Conservation (phyloP, 768 basidiomycete species). For the Cubamyces lactineus region DNA sequence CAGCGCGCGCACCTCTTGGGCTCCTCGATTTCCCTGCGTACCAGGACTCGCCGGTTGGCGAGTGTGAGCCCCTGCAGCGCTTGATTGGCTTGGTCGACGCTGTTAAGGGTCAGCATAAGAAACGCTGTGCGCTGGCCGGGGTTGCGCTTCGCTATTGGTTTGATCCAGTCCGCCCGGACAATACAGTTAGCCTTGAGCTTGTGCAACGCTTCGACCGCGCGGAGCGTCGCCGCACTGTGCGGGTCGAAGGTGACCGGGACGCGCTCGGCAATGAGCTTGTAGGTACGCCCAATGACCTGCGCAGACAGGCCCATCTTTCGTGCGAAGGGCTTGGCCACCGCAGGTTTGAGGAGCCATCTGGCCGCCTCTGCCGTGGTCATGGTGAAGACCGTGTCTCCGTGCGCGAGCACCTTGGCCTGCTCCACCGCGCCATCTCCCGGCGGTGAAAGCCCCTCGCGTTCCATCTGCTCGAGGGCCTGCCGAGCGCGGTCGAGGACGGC, state of each 20-base stretch:
- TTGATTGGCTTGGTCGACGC: constrained; percentile 29
- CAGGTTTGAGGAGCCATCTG: constrained; percentile 1
- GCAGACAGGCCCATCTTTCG: constrained; percentile 7
- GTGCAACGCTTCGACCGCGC: background rate
- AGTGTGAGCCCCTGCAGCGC: constrained; percentile 31
- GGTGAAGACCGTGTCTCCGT: constrained; percentile 8
- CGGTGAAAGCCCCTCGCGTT: background rate
- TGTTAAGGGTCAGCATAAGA: constrained; percentile 28
- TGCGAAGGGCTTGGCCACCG: constrained; percentile 3
- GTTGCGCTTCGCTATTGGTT: constrained; percentile 23
- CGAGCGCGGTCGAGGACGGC: background rate
- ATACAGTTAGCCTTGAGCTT: background rate
- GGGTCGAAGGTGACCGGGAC: constrained; percentile 10
- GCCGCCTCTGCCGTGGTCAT: background rate
- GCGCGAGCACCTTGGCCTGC: background rate
- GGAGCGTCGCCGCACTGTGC: background rate
- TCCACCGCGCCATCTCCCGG: background rate
- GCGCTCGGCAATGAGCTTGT: constrained; percentile 6
- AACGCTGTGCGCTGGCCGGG: constrained; percentile 31
- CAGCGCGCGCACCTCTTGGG: constrained; percentile 35
- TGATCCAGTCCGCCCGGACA: constrained; percentile 32
- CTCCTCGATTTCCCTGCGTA: constrained; percentile 27
- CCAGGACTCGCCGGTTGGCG: constrained; percentile 16
- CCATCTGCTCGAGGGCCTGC: background rate
- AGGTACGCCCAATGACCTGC: constrained; percentile 10